Evolutionary conservation across 352 stramenopile species (phyloP), one percentile per base, ranked within the genome.

Genomic region (Globisporangium irregulare): DNA sequence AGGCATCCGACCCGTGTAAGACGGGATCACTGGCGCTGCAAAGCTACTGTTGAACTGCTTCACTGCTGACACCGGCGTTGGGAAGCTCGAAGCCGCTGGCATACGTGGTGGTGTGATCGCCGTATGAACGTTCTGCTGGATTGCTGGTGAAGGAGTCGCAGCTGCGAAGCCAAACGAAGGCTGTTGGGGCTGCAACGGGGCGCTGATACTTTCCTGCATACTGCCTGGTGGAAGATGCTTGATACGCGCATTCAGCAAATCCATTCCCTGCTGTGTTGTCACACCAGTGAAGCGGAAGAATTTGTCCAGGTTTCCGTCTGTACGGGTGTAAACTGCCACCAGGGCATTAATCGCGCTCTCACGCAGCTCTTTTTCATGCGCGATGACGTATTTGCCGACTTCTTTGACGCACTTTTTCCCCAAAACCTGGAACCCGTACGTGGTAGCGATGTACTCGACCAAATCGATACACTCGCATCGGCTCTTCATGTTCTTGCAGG

Each of bases 401-500:
- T 96, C 89, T 64, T 90, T 93, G 9, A 95, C 76, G 29, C 77
- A 86, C 34, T 86, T 88, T 53, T 90, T 91, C 22, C 89, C 87
- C 10, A 94, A 66, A 15, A 84, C 66, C 4, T 88, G 81, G 15
- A 90, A 80, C 0, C 87, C 87, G 24, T 89, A 76, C 14, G 69
- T 71, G 14, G 80, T 79, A 12, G 92, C 81, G 48, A 96, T 89
- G 41, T 86, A 89, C 73, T 94, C 87, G 15, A 94, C 70, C 43
- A 94, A 59, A 66, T 94, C 86, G 27, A 96, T 90, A 67, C 89
- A 96, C 59, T 93, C 87, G 51, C 82, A 93, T 15, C 87, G 82
- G 59, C 87, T 96, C 48, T 93, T 92, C 70, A 87, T 93, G 67
- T 95, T 96, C 71, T 95, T 96, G 10, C 84, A 92, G 12, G 72